phyloP scores from a whole-genome alignment of 2,329 filamentous ascomycete genomes.

The Penicillium sp. region DNA sequence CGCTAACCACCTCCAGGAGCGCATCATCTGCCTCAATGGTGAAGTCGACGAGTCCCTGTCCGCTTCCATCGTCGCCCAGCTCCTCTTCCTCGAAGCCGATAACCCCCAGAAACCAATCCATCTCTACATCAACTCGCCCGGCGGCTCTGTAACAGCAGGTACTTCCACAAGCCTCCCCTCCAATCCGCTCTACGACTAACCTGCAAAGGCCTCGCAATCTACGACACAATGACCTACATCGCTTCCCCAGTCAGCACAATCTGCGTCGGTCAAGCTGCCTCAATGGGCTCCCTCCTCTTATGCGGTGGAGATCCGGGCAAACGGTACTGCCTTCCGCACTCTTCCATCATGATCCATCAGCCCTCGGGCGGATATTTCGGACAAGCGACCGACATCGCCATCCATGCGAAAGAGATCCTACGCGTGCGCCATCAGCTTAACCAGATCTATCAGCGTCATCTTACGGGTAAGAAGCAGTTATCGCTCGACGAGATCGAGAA shows the following conservation, averaged over 20 bases:
- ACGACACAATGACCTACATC: conserved; percentile 99
- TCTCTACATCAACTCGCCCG: conserved; percentile 96
- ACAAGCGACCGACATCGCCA: conserved; percentile 77
- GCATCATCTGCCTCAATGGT: conserved; percentile 90
- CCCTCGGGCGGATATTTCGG: conserved; percentile 71
- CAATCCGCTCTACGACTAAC: background rate
- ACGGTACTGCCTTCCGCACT: conserved; percentile 85
- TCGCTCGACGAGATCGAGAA: conserved; percentile 79
- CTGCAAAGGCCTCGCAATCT: conserved; percentile 64
- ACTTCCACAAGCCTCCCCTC: conserved; percentile 10
- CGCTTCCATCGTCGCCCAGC: conserved; percentile 89
- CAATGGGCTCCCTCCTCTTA: conserved; percentile 87
- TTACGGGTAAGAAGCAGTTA: conserved; percentile 66
- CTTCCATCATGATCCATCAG: conserved; percentile 95
- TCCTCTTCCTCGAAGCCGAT: conserved; percentile 97
- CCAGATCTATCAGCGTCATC: conserved; percentile 78
- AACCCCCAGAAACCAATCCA: conserved; percentile 91
- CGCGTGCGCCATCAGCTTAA: conserved; percentile 81
- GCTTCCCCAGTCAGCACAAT: conserved; percentile 88
- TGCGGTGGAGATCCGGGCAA: conserved; percentile 81
- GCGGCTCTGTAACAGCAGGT: conserved; percentile 83
- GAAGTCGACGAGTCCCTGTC: conserved; percentile 85
- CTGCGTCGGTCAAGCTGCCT: conserved; percentile 88
- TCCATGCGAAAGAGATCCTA: conserved; percentile 95
- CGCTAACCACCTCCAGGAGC: conserved; percentile 56